Evolutionary conservation across 805 yeast species (phyloP), one percentile per base, ranked within the genome.

Genomic region (Kodamaea restingae): DNA sequence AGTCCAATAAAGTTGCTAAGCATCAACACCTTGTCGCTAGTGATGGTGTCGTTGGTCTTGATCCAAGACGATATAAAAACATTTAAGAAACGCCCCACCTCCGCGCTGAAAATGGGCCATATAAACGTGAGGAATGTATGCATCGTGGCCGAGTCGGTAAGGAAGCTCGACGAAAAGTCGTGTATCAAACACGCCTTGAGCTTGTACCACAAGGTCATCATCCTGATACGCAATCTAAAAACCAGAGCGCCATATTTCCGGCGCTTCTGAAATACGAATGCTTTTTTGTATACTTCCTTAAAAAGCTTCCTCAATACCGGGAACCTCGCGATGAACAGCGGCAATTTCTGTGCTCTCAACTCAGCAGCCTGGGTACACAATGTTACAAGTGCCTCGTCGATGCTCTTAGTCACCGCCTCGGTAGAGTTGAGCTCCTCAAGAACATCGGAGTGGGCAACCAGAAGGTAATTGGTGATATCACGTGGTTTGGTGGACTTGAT

Each of bases 41-140:
- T 38, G 3, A 37, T 25, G 7, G 20, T 10, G 15, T 37, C 26
- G 22, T 39, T 32, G 30, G 38, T 40, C 35, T 31, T 20, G 11
- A 43, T 38, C 33, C 41, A 24, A 25, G 20, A 17, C 24, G 31
- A 44, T 12, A 52, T 33, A 1, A 50, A 18, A 2, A 42, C 24
- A 6, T 45, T 49, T 7, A 67, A 39, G 4, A 56, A 22, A 14
- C 35, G 35, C 1, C 73, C 72, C 2, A 64, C 21, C 36, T 61
- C 60, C 0, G 70, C 55, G 7, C 67, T 57, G 9, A 59, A 26
- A 39, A 56, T 63, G 10, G 73, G 73, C 73, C 73, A 67, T 28
- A 60, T 12, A n/a, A 62, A 18, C 2, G 72, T 62, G 9, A 71
- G 56, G 11, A 65, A 37, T 7, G 54, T 46, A 25, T 61, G 42